phyloP scores from a whole-genome alignment of 2,329 filamentous ascomycete species.

The Colletotrichum gigasporum region DNA sequence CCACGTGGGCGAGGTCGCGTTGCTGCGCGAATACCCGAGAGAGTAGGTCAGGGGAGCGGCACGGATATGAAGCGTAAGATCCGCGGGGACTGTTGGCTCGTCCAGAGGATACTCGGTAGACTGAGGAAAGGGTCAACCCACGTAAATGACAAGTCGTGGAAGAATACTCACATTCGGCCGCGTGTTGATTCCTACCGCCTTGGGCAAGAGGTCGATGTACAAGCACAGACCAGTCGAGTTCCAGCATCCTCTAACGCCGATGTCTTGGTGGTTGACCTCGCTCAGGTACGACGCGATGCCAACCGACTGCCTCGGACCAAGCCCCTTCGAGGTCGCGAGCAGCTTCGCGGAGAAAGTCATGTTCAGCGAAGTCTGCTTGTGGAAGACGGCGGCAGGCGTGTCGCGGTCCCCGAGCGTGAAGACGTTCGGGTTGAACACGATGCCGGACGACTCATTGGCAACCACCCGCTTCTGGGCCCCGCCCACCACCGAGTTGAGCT shows the following conservation, averaged over 20 bases:
- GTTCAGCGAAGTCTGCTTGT: conserved; percentile 42
- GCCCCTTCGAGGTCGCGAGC: conserved; percentile 19
- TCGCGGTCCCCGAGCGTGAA: conserved; percentile 40
- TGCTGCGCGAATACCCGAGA: conserved; percentile 35
- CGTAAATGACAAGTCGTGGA: background rate
- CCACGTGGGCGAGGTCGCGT: conserved; percentile 24
- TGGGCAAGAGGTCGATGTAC: conserved; percentile 14
- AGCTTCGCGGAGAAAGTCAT: conserved; percentile 40
- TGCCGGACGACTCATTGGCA: conserved; percentile 1
- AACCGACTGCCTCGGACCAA: conserved; percentile 36
- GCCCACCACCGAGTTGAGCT: background rate
- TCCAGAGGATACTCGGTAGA: conserved; percentile 25
- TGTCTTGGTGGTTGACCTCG: conserved; percentile 39
- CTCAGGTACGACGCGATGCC: conserved; percentile 39
- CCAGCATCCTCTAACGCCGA: conserved; percentile 38
- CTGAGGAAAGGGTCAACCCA: background rate
- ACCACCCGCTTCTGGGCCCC: background rate
- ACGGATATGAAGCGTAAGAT: conserved; percentile 35
- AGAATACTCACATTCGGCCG: conserved; percentile 12
- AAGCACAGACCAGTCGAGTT: conserved; percentile 35
- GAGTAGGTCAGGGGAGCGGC: conserved; percentile 34
- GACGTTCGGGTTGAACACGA: conserved; percentile 44
- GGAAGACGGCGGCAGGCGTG: conserved; percentile 39
- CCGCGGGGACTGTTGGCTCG: conserved; percentile 14
- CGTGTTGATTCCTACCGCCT: conserved; percentile 10